These are phyloP conservation scores for Plasmodium vinckei DNA, from an alignment of 169 alveolate genomes.

Conservation along the genomic window DNA sequence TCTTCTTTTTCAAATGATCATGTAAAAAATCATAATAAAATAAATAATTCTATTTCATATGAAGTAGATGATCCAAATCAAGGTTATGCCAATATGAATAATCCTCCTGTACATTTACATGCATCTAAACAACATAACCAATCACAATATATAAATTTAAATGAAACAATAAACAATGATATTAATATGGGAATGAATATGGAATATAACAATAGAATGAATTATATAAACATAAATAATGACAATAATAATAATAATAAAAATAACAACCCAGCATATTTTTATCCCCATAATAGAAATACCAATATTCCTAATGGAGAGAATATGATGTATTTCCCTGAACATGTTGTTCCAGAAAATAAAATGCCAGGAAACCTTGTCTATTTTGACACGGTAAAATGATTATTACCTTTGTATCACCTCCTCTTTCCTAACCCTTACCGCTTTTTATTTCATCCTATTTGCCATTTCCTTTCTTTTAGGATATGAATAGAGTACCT, in stretches of 20 bases:
- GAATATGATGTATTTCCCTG: slow-evolving; percentile 29
- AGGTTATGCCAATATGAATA: too few species aligned
- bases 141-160: background rate
- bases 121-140: too few species aligned
- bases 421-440: background rate
- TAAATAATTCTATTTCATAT: too few species aligned
- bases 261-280: slow-evolving; percentile 1
- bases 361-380: slow-evolving; percentile 16
- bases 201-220: too few species aligned
- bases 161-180: slow-evolving; percentile 12
- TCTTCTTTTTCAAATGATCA: too few species aligned
- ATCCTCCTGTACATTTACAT: too few species aligned
- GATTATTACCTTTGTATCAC: background rate
- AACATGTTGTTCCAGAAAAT: slow-evolving; percentile 27
- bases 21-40: too few species aligned
- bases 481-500: slow-evolving; percentile 21
- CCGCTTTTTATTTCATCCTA: background rate
- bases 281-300: slow-evolving; percentile 4
- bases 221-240: background rate
- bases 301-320: background rate
- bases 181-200: background rate
- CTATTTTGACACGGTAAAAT: slow-evolving; percentile 45
- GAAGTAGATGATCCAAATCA: too few species aligned
- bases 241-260: background rate
- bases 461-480: background rate